Evolutionary conservation across 805 yeast species (phyloP).

Genomic region (Starmerella etchellsii): DNA sequence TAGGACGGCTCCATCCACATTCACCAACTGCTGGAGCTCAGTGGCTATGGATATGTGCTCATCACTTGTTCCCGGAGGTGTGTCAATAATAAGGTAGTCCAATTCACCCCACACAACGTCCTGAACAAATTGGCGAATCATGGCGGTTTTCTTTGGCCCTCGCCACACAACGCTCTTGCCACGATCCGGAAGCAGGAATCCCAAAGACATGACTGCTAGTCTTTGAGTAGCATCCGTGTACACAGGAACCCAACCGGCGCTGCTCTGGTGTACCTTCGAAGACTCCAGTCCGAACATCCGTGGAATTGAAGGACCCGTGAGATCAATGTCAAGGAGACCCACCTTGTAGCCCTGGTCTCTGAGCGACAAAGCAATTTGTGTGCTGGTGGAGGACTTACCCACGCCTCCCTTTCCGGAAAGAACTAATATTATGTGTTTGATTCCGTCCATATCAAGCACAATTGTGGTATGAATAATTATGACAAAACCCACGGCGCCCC

Average conservation of each 20-base stretch:
- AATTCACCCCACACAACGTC: constrained; percentile 84
- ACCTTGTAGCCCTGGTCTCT: constrained; percentile 60
- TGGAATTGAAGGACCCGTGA: constrained; percentile 94
- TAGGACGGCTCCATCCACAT: constrained; percentile 80
- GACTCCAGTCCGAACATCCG: constrained; percentile 88
- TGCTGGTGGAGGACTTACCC: constrained; percentile 91
- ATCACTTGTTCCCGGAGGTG: constrained; percentile 98
- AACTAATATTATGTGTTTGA: constrained; percentile 67
- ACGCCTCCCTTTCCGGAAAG: constrained; percentile 84
- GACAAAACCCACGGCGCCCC: not conserved
- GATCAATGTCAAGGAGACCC: constrained; percentile 90
- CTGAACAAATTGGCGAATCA: constrained; percentile 83
- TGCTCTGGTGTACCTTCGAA: constrained; percentile 65
- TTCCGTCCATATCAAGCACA: constrained; percentile 18
- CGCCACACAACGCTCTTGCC: constrained; percentile 95
- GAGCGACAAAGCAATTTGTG: constrained; percentile 79
- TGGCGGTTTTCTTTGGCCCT: constrained; percentile 96
- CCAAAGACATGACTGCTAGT: constrained; percentile 70
- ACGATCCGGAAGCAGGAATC: constrained; percentile 70
- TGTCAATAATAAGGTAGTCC: constrained; percentile 74
- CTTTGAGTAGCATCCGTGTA: constrained; percentile 33
- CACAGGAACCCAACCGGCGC: constrained; percentile 90
- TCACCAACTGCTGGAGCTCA: constrained; percentile 45
- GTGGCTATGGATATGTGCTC: constrained; percentile 97
- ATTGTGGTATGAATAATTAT: not conserved